Evolutionary conservation across 768 basidiomycete species (phyloP).

Genomic region (Tephrocybe rancida): DNA sequence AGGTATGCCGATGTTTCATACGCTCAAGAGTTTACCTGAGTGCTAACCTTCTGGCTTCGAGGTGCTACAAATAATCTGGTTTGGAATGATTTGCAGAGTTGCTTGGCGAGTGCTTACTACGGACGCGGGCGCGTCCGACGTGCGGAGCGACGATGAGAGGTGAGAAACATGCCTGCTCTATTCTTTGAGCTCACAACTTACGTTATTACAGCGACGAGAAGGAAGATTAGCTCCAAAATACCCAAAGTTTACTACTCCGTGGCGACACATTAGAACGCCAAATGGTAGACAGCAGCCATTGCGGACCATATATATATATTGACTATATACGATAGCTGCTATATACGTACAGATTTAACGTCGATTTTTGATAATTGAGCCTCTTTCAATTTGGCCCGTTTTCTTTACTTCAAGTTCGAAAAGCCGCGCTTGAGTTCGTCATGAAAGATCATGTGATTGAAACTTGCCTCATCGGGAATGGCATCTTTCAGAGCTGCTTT

Average conservation of each 20-base stretch:
- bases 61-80: constrained; percentile 85
- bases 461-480: constrained; percentile 37
- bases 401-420: background rate
- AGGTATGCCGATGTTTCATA: constrained; percentile 45
- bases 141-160: constrained; percentile 84
- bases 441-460: constrained; percentile 12
- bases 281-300: too few species aligned
- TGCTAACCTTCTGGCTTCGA: constrained; percentile 31
- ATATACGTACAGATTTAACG: constrained; percentile 4
- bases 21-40: background rate
- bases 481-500: constrained; percentile 25
- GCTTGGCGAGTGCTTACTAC: constrained; percentile 77
- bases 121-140: constrained; percentile 79
- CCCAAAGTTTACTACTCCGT: background rate
- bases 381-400: background rate
- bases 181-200: constrained; percentile 11
- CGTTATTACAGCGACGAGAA: constrained; percentile 27
- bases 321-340: constrained; percentile 6
- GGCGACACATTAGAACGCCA: background rate
- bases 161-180: constrained; percentile 25
- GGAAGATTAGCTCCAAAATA: constrained; percentile 30
- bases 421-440: background rate
- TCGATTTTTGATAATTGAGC: background rate
- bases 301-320: constrained; percentile 6
- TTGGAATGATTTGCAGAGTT: constrained; percentile 80